phyloP scores from a whole-genome alignment of 164 flowering plant genomes.

The Kalanchoe fedtschenkoi region DNA sequence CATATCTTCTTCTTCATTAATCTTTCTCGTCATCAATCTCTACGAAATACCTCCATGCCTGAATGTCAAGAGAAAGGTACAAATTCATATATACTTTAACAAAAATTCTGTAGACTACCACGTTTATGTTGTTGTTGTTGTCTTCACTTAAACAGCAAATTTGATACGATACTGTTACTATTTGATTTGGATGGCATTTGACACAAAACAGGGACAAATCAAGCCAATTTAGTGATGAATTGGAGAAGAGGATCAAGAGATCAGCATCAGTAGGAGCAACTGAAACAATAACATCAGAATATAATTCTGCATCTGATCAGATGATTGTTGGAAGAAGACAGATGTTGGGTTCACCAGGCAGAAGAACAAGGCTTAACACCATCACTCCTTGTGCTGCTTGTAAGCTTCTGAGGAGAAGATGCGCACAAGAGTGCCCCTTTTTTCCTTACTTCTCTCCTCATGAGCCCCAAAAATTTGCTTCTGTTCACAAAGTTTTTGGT shows the following conservation, averaged over 20 bases:
- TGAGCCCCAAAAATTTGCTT: constrained; percentile 88
- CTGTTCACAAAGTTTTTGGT: constrained; percentile 93
- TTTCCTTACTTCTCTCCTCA: constrained; percentile 94
- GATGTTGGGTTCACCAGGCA: constrained; percentile 51
- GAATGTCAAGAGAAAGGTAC: constrained; percentile 82
- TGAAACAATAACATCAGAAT: neutral
- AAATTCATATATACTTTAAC: neutral
- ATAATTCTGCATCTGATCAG: constrained; percentile 11
- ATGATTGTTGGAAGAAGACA: constrained; percentile 41
- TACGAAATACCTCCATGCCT: too few species aligned
- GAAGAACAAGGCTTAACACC: constrained; percentile 36
- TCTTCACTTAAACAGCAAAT: too few species aligned
- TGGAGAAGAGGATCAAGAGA: constrained; percentile 74
- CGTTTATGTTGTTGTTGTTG: too few species aligned
- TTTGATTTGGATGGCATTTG: too few species aligned
- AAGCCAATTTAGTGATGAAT: constrained; percentile 57
- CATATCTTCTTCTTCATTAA: neutral
- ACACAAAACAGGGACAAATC: too few species aligned
- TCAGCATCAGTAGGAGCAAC: constrained; percentile 36
- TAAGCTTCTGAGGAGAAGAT: constrained; percentile 72
- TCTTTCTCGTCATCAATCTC: too few species aligned
- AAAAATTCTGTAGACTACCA: too few species aligned
- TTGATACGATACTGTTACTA: neutral
- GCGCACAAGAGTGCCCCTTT: constrained; percentile 92
- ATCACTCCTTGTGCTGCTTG: constrained; percentile 96